These are phyloP conservation scores for Gymnopilus dilepis DNA, from an alignment of 768 basidiomycete species.

Conservation along the genomic window DNA sequence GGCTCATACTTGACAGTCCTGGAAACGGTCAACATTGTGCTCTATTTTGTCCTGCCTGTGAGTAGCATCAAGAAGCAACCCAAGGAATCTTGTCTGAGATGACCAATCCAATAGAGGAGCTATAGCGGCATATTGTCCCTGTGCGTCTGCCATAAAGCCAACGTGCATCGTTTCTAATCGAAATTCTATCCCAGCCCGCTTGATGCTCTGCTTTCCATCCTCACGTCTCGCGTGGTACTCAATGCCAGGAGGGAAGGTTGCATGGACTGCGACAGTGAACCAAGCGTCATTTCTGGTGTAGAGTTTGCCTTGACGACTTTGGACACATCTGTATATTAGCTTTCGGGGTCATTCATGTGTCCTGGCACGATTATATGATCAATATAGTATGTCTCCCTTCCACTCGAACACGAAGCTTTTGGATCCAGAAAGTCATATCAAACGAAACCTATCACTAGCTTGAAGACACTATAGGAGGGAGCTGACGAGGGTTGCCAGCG, in stretches of 20 bases:
- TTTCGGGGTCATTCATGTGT: no score
- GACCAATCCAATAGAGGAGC: not conserved
- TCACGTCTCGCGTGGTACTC: not conserved
- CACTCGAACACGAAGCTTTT: no score
- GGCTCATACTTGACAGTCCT: no score
- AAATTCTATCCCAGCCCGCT: not conserved
- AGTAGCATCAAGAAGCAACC: not conserved
- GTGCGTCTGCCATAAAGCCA: not conserved
- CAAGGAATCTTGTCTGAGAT: not conserved
- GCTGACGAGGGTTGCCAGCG: conserved; percentile 23
- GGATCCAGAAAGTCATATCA: not conserved
- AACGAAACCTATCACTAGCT: not conserved
- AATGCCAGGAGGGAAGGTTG: not conserved
- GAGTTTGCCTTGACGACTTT: not conserved
- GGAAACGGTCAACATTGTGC: no score
- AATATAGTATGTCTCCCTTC: no score
- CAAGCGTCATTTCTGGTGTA: not conserved
- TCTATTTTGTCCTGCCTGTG: not conserved
- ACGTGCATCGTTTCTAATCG: not conserved
- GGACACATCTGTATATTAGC: not conserved
- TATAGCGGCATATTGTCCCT: not conserved
- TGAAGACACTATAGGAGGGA: not conserved
- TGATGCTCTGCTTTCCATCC: not conserved
- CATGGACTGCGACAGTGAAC: not conserved
- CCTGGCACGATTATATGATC: no score